These are phyloP conservation scores for Phylloporus sp. DNA, from an alignment of 768 basidiomycete species.

Conservation along the genomic window DNA sequence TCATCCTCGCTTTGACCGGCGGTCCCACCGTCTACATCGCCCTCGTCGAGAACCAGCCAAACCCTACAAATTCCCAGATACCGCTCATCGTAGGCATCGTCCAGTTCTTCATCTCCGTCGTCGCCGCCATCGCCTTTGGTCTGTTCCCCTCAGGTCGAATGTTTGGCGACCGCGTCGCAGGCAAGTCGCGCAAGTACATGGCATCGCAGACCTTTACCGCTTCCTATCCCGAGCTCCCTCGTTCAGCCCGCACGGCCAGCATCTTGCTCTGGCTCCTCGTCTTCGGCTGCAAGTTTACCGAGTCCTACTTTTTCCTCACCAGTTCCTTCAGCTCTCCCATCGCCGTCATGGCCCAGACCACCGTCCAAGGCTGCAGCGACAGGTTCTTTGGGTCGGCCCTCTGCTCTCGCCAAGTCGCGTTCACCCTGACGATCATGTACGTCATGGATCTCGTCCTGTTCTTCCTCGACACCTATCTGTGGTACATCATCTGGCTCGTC, in stretches of 20 bases:
- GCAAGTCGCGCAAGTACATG: constrained; percentile 97
- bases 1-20: constrained; percentile 87
- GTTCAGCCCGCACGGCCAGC: constrained; percentile 73
- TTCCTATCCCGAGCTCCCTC: constrained; percentile 79
- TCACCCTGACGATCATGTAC: constrained; percentile 97
- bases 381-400: constrained; percentile 72
- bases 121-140: constrained; percentile 77
- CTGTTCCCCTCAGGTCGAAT: constrained; percentile 93
- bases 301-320: constrained; percentile 98
- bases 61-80: constrained; percentile 48
- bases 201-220: constrained; percentile 99
- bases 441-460: constrained; percentile 96
- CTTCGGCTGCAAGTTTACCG: constrained; percentile 93
- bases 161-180: constrained; percentile 98
- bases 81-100: constrained; percentile 91
- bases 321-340: constrained; percentile 96
- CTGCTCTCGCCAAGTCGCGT: constrained; percentile 90
- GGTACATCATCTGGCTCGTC: constrained; percentile 99
- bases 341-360: constrained; percentile 93
- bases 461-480: constrained; percentile 99
- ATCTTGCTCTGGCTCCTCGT: constrained; percentile 86
- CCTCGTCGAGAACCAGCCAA: constrained; percentile 63
- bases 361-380: constrained; percentile 87
- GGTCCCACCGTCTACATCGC: constrained; percentile 95
- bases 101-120: constrained; percentile 88